Base-by-base conservation (phyloP, 176 grass and related monocot species). In the Microstegium vimineum region DNA sequence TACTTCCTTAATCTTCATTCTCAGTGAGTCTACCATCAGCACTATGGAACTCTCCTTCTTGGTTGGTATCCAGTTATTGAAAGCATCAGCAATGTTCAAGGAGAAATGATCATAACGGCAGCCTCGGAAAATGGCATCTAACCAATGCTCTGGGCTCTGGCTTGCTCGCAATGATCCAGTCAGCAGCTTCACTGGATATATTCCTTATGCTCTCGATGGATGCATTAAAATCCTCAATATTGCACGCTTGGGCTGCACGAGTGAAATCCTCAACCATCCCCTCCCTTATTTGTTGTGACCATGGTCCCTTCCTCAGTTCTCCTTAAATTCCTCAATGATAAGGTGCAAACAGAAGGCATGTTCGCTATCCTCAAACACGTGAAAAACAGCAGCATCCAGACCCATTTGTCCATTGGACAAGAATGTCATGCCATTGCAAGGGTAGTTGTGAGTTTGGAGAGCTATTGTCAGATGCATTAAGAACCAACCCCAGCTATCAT, bases 61-160 rank as follows among this genome's bases (percentile, higher is more conserved):
- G 28, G 85, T 78, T n/a, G 95, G 92, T 91, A 98, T 91, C 95
- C 90, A 98, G 80, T 93, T 95, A 79, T 88, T 79, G 31, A 95
- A 98, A 30, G 79, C 83, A 49, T 98, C 92, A 36, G 84, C 85
- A 82, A 93, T 91, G 85, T 93, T 88, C 11, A 70, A 84, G 35
- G 92, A 98, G 75, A 91, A 93, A 91, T 98, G 90, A 43, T 93
- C 95, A 88, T 91, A 98, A 70, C 95, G 75, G 20, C 81, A 90
- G 35, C 90, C 90, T 60, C 54, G 83, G 81, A 98, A 98, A 81
- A 98, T 64, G 46, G 92, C 85, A 70, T 98, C 95, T 47, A 92
- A 98, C 95, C 95, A 98, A 71, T 94, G 87, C 79, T 94, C 95
- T n/a, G n/a, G n/a, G n/a, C n/a, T n/a, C n/a, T 75, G 92, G 95